A percentile compares a stretch with the other conserved stretches of the same genome.
phyloP scores from a whole-genome alignment of 1,284 basidiomycete species.

The Naganishia sp. region DNA sequence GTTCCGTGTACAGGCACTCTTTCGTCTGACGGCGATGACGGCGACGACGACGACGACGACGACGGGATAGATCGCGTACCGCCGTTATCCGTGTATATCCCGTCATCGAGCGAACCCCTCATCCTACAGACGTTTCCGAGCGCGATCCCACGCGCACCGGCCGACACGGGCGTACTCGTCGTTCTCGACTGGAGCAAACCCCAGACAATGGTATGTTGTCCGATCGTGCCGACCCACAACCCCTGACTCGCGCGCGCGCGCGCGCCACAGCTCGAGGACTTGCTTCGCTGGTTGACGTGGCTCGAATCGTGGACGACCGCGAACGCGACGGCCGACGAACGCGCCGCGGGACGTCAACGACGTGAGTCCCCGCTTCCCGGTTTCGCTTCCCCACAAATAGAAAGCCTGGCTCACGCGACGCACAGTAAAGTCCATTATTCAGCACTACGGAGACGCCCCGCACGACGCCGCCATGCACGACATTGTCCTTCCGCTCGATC shows the following conservation, averaged over 20 bases:
- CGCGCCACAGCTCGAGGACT: slow-evolving; percentile 63
- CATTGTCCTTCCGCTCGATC: slow-evolving; percentile 70
- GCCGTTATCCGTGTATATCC: slow-evolving; percentile 81
- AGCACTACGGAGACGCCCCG: slow-evolving; percentile 73
- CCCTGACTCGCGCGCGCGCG: not conserved
- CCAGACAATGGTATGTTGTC: slow-evolving; percentile 66
- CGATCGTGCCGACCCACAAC: not conserved
- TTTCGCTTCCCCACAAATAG: too few species aligned
- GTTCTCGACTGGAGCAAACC: slow-evolving; percentile 95
- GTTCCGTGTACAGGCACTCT: slow-evolving; percentile 28
- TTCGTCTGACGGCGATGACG: not conserved
- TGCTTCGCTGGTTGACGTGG: slow-evolving; percentile 82
- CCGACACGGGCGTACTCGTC: slow-evolving; percentile 81
- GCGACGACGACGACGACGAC: slow-evolving; percentile 4
- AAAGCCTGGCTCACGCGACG: too few species aligned
- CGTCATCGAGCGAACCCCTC: slow-evolving; percentile 73
- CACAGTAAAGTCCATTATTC: slow-evolving; percentile 79
- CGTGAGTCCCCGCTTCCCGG: slow-evolving; percentile 59
- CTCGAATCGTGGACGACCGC: slow-evolving; percentile 69
- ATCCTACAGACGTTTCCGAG: slow-evolving; percentile 78
- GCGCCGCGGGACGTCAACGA: slow-evolving; percentile 78
- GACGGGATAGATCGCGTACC: slow-evolving; percentile 52
- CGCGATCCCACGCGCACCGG: slow-evolving; percentile 68
- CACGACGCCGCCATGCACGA: slow-evolving; percentile 61
- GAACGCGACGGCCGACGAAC: slow-evolving; percentile 53